phyloP scores from a whole-genome alignment of 1,139 yeast genomes.

The Pichia sorboxylosa region DNA sequence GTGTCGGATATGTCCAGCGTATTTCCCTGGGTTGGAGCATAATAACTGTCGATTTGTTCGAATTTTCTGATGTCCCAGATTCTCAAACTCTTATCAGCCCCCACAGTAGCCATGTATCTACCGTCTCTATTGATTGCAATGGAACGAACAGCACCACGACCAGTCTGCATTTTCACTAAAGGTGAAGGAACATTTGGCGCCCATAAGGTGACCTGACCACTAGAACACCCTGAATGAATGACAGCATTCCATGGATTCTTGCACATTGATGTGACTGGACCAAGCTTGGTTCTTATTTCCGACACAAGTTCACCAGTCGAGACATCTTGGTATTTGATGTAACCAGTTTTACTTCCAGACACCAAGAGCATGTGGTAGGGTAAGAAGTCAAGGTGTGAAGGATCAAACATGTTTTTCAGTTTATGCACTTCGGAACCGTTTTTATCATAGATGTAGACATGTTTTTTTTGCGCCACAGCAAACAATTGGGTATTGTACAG shows the following conservation, averaged over 20 bases:
- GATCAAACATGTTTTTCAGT: slow-evolving; percentile 80
- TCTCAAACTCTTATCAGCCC: slow-evolving; percentile 74
- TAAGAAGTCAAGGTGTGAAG: slow-evolving; percentile 70
- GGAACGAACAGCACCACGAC: slow-evolving; percentile 81
- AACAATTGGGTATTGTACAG: slow-evolving; percentile 86
- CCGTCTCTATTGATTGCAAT: slow-evolving; percentile 89
- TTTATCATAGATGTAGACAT: slow-evolving; percentile 84
- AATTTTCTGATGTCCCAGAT: slow-evolving; percentile 91
- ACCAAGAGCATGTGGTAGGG: slow-evolving; percentile 87
- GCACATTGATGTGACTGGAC: slow-evolving; percentile 79
- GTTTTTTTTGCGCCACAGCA: slow-evolving; percentile 95
- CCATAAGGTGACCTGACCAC: slow-evolving; percentile 91
- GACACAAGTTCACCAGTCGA: slow-evolving; percentile 82
- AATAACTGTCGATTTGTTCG: slow-evolving; percentile 59
- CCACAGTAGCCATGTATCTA: slow-evolving; percentile 85
- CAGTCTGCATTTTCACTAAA: slow-evolving; percentile 66
- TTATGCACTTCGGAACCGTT: slow-evolving; percentile 88
- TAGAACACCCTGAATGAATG: slow-evolving; percentile 84
- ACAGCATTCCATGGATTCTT: slow-evolving; percentile 96
- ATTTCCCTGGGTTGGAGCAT: slow-evolving; percentile 78
- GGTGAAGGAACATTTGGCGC: slow-evolving; percentile 85
- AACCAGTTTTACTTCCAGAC: slow-evolving; percentile 83
- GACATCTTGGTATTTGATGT: slow-evolving; percentile 85
- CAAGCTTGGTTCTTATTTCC: slow-evolving; percentile 76
- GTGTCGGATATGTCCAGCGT: slow-evolving; percentile 75